Percentiles rank a stretch among this genome's conserved stretches.
These are phyloP conservation scores for Termitomyces sp. DNA, from an alignment of 1,284 basidiomycete species.

Conservation along the genomic window DNA sequence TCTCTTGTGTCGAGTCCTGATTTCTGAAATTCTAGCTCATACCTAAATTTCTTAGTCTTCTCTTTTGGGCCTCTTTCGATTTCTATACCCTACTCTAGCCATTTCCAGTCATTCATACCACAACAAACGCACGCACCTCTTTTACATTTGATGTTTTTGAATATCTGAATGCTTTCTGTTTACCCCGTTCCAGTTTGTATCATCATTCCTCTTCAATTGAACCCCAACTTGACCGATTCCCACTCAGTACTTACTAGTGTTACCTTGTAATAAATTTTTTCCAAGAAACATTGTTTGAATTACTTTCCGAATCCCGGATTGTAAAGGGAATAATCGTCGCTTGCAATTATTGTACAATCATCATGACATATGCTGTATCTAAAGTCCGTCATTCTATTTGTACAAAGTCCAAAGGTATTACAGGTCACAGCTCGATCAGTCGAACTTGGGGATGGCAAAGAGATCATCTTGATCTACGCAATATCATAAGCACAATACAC, in stretches of 20 bases:
- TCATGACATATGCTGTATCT: neutral
- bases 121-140: neutral
- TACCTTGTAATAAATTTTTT: neutral
- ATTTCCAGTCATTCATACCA: neutral
- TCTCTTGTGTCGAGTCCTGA: neutral
- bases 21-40: neutral
- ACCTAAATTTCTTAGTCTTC: neutral
- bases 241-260: neutral
- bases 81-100: neutral
- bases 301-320: neutral
- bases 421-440: constrained; percentile 2
- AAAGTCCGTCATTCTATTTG: neutral
- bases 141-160: neutral
- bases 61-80: neutral
- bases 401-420: constrained; percentile 3
- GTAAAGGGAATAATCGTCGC: too few species aligned
- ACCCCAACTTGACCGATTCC: neutral
- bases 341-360: neutral
- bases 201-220: neutral
- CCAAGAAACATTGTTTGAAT: neutral
- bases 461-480: constrained; percentile 26
- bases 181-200: neutral
- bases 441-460: constrained; percentile 26
- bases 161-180: neutral
- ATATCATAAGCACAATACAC: neutral